Evolutionary conservation across 2,329 filamentous ascomycete species (phyloP), one percentile per base, ranked within the genome.

Genomic region (Helotiales sp.): DNA sequence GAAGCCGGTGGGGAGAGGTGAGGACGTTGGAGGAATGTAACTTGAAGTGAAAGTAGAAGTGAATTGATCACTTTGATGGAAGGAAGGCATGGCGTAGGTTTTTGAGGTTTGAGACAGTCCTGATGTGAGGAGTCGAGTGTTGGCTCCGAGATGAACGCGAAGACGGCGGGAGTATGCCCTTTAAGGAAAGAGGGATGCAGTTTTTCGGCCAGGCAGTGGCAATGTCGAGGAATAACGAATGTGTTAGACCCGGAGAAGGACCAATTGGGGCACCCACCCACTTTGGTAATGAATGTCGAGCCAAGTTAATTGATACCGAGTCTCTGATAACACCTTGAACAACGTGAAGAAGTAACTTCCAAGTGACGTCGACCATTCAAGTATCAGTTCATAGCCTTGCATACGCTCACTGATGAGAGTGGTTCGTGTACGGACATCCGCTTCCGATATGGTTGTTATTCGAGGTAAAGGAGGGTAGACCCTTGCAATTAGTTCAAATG

Each of bases 1-100:
- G 15, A 29, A 27, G 10, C 64, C 63, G 17, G 64, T 63, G 15
- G 31, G n/a, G 12, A 62, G 56, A n/a, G n/a, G n/a, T n/a, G n/a
- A n/a, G n/a, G n/a, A n/a, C n/a, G n/a, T n/a, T n/a, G n/a, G n/a
- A n/a, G n/a, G n/a, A n/a, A n/a, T n/a, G n/a, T n/a, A n/a, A n/a
- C n/a, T n/a, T 15, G 40, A 44, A 25, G 40, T 44, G 40, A 44
- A 27, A 24, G 40, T 44, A 24, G 40, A 12, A 15, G 19, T 25
- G 10, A 12, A 24, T 24, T 9, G 15, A 15, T 12, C 40, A 27
- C 19, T 44, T 15, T 25, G 22, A 5, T 44, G 40, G 27, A 44
- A 44, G 6, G 40, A 44, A 44, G 40, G 40, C 40, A 44, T 44
- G 5, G 5, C 27, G 40, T 15, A 12, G 6, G 22, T 25, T 44